These are phyloP conservation scores for Yarrowia sp. DNA, from an alignment of 805 yeast species.

Conservation along the genomic window DNA sequence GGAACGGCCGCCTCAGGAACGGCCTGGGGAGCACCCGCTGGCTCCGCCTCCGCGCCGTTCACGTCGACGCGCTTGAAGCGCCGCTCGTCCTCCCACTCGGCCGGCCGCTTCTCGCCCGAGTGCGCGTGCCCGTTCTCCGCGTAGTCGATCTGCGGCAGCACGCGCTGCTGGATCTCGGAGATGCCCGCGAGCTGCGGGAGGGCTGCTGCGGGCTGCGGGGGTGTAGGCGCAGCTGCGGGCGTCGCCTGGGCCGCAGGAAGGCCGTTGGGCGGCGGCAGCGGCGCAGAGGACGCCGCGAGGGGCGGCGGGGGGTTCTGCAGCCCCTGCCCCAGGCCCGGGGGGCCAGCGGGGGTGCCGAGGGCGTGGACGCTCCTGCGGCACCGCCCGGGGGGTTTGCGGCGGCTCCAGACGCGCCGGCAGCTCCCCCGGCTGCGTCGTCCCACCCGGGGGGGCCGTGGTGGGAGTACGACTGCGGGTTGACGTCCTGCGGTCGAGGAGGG, in stretches of 20 bases:
- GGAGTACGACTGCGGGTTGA: constrained; percentile 54
- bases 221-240: background rate
- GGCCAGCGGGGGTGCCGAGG: no score
- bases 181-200: constrained; percentile 30
- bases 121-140: constrained; percentile 31
- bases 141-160: constrained; percentile 31
- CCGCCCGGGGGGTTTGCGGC: no score
- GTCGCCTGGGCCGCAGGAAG: background rate
- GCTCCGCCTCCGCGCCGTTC: background rate
- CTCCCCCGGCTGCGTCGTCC: constrained; percentile 18
- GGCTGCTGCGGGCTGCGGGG: background rate
- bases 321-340: background rate
- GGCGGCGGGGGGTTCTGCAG: background rate
- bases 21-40: no score
- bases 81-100: constrained; percentile 44
- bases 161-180: constrained; percentile 36
- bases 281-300: background rate
- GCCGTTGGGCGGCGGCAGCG: constrained; percentile 8
- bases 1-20: no score
- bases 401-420: background rate
- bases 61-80: constrained; percentile 2
- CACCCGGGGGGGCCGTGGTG: constrained; percentile 63
- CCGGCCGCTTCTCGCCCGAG: constrained; percentile 31
- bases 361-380: background rate
- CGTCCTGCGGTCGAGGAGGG: constrained; percentile 58